These are phyloP conservation scores for Candida oleophila DNA, from an alignment of 805 yeast genomes.

Conservation along the genomic window DNA sequence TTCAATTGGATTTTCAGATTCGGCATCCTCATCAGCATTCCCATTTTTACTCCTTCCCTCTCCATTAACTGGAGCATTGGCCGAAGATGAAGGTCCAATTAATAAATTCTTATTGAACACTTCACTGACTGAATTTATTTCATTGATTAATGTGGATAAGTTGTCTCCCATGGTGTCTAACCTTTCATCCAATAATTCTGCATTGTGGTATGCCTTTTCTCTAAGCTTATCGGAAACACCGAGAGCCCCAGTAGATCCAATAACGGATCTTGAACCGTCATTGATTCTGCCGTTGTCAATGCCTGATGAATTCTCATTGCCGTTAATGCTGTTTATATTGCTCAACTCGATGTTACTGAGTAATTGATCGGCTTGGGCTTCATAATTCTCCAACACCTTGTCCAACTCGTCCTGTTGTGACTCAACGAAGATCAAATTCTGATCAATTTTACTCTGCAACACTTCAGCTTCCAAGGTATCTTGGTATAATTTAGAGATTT, in stretches of 20 bases:
- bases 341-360: constrained; percentile 37
- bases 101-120: constrained; percentile 66
- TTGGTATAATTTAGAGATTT: constrained; percentile 71
- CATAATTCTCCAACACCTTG: constrained; percentile 75
- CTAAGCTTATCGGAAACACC: constrained; percentile 79
- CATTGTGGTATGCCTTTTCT: constrained; percentile 83
- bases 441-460: constrained; percentile 82
- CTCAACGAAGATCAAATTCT: constrained; percentile 78
- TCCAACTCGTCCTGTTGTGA: constrained; percentile 93
- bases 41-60: constrained; percentile 19
- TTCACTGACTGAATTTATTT: constrained; percentile 80
- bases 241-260: constrained; percentile 32
- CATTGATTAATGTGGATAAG: constrained; percentile 70
- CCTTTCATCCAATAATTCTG: constrained; percentile 80
- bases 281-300: constrained; percentile 15
- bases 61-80: constrained; percentile 9
- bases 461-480: constrained; percentile 83
- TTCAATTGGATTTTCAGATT: constrained; percentile 49
- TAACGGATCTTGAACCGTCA: constrained; percentile 8
- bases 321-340: constrained; percentile 13
- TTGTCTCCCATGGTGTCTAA: constrained; percentile 76
- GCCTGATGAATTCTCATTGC: constrained; percentile 18
- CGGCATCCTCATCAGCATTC: constrained; percentile 13
- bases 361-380: constrained; percentile 61
- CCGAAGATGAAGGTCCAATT: constrained; percentile 21